Base-by-base conservation (phyloP, 2,329 filamentous ascomycete genomes). In the Sporothrix euskadiensis region DNA sequence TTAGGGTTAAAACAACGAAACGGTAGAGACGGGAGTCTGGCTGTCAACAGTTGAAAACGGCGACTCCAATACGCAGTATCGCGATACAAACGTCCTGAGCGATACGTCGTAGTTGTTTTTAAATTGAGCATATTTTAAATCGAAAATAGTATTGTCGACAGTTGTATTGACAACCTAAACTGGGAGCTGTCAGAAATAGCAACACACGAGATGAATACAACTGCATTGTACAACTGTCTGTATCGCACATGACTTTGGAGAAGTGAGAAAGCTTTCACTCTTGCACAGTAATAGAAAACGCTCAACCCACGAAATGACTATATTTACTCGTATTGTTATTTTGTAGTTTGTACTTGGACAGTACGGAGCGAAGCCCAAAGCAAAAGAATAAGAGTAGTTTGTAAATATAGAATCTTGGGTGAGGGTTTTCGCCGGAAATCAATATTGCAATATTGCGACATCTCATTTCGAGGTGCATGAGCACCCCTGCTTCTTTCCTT, bases 401-500 rank as follows among this genome's bases (percentile, higher is more conserved):
- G 26, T 26, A n/a, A n/a, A n/a, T n/a, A n/a, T n/a, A 26, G 26
- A 61, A n/a, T 61, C 30, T 39, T 35, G 16, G 30, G 22, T 35
- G 22, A 65, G 61, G 54, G 57, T 16, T 32, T 52, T 52, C 65
- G 44, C 44, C 65, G 41, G 35, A 59, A 49, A 61, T 35, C 69
- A 71, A 71, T 71, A 71, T 71, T 71, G 41, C 69, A 71, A 71
- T 71, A 71, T 71, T 71, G 41, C 30, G 70, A 59, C 70, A 71
- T 71, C 57, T 71, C 70, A 71, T 71, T 71, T 71, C 14, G 44
- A 61, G 56, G 26, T 71, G 70, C 70, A 71, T 63, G 44, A 71
- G 44, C 6, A 30, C 30, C 41, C 39, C 57, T 68, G 12, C 22
- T 26, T 22, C 39, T 49, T 39, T 69, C 9, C 14, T 54, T 57